phyloP scores from a whole-genome alignment of 1,284 basidiomycete genomes.

The Anthracocystis walkeri region DNA sequence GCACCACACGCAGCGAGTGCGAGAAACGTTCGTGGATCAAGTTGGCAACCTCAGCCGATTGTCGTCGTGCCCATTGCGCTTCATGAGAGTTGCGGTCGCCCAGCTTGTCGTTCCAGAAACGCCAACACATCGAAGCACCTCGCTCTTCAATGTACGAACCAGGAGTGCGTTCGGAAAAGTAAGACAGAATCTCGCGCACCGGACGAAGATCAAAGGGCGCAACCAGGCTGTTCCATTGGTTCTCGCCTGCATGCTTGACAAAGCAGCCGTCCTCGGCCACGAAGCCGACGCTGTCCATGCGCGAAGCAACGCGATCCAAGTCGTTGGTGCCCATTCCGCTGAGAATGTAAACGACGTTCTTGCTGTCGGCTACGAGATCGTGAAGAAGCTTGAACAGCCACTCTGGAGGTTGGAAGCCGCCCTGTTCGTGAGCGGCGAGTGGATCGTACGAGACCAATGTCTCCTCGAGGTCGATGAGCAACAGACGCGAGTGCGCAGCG shows the following conservation, averaged over 20 bases:
- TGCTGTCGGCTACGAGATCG: slow-evolving; percentile 75
- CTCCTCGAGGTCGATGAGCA: slow-evolving; percentile 84
- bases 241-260: slow-evolving; percentile 74
- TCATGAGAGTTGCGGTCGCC: slow-evolving; percentile 73
- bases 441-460: slow-evolving; percentile 75
- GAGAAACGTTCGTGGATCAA: slow-evolving; percentile 76
- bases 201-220: slow-evolving; percentile 80
- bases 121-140: slow-evolving; percentile 84
- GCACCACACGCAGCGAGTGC: slow-evolving; percentile 65
- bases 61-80: slow-evolving; percentile 81
- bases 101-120: slow-evolving; percentile 77
- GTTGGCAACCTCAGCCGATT: slow-evolving; percentile 89
- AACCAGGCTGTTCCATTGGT: slow-evolving; percentile 81
- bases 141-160: slow-evolving; percentile 85
- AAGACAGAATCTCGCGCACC: slow-evolving; percentile 78
- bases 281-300: slow-evolving; percentile 79
- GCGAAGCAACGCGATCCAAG: slow-evolving; percentile 74
- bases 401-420: slow-evolving; percentile 73
- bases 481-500: slow-evolving; percentile 74
- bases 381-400: slow-evolving; percentile 76
- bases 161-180: slow-evolving; percentile 89
- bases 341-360: slow-evolving; percentile 84
- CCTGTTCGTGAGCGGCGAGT: slow-evolving; percentile 65
- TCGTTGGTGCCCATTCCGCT: slow-evolving; percentile 79
- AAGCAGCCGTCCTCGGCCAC: slow-evolving; percentile 89